Base-by-base conservation (phyloP, 1,284 basidiomycete genomes). In the Amylostereum areolatum region DNA sequence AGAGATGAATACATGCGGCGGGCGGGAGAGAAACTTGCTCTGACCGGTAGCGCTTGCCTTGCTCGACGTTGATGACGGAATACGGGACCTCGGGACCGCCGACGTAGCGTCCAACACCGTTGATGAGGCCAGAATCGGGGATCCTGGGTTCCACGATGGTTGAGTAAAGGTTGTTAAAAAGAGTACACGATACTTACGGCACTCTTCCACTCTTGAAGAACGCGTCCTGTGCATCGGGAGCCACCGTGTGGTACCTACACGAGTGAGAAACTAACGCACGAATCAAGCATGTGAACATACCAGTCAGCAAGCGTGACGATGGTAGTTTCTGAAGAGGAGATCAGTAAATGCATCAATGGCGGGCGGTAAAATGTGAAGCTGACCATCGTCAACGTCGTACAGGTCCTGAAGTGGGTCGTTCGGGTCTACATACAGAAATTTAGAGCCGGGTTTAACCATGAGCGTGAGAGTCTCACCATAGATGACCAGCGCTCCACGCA, bases 331-430 rank as follows among this genome's bases (percentile, higher is more conserved):
- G 48, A 35, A 12, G 37, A 39, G 12, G 33, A 8, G n/a, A n/a
- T n/a, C n/a, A n/a, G n/a, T n/a, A n/a, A 35, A 35, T 31, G 27
- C 34, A 27, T 10, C 18, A 35, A 28, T 10, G 27, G 32, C 18
- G 10, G 36, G 31, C 5, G 25, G 18, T 25, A 36, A 28, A 30
- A n/a, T 30, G 18, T 9, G 44, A 29, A 18, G 39, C 32, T 6
- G 30, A 62, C 60, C 78, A 29, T 59, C 62, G 12, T 66, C 62
- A 4, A 55, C 50, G 31, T 50, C 51, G 12, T 68, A 68, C 34
- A 69, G 62, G 47, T 75, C 70, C 51, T 75, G 64, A 42, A 71
- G 61, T n/a, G 76, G 69, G 6, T 66, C 65, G 3, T 69, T 58
- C 11, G 70, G 57, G 46, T 51, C 69, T 50, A 80, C 12, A 6